Evolutionary conservation across 164 flowering plant genomes (phyloP).

Genomic region (Litsea cubeba): DNA sequence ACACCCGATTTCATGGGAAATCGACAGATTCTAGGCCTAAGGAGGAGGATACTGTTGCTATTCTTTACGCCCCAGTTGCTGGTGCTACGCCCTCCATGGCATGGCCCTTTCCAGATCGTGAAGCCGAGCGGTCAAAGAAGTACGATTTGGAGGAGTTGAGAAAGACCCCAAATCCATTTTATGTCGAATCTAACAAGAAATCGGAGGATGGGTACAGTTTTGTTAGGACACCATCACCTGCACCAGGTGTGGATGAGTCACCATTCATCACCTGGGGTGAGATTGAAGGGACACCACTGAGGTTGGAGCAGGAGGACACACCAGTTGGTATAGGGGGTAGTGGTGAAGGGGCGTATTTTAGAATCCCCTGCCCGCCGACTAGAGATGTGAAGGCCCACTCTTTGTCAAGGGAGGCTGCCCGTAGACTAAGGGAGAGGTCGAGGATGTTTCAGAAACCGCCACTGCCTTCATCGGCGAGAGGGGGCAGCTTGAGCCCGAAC

Average conservation of each 20-base stretch:
- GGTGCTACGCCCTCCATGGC: conserved; percentile 63
- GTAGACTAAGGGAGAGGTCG: conserved; percentile 76
- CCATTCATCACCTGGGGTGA: conserved; percentile 99
- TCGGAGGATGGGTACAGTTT: conserved; percentile 76
- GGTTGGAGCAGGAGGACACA: conserved; percentile 80
- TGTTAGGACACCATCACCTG: conserved; percentile 88
- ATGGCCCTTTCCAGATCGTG: conserved; percentile 34
- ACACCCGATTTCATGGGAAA: conserved; percentile 77
- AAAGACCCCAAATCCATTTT: conserved; percentile 73
- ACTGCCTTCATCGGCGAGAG: conserved; percentile 70
- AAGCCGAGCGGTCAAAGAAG: conserved; percentile 57
- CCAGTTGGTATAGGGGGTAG: conserved; percentile 76
- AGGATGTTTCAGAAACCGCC: conserved; percentile 89
- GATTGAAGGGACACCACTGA: conserved; percentile 91
- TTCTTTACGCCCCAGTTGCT: conserved; percentile 68
- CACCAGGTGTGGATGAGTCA: conserved; percentile 86
- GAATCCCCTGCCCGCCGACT: conserved; percentile 61
- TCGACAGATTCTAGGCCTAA: conserved; percentile 48
- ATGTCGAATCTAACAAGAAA: conserved; percentile 67
- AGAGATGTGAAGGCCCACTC: conserved; percentile 87
- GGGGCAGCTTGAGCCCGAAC: conserved; percentile 91
- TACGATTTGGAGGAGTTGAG: conserved; percentile 90
- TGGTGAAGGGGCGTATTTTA: conserved; percentile 78
- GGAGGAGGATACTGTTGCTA: conserved; percentile 68
- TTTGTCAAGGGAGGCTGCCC: conserved; percentile 87